A percentile compares a stretch with the other conserved stretches of the same genome.
Conservation (phyloP, 1,284 basidiomycete species). For the Ceratobasidium sp. region DNA sequence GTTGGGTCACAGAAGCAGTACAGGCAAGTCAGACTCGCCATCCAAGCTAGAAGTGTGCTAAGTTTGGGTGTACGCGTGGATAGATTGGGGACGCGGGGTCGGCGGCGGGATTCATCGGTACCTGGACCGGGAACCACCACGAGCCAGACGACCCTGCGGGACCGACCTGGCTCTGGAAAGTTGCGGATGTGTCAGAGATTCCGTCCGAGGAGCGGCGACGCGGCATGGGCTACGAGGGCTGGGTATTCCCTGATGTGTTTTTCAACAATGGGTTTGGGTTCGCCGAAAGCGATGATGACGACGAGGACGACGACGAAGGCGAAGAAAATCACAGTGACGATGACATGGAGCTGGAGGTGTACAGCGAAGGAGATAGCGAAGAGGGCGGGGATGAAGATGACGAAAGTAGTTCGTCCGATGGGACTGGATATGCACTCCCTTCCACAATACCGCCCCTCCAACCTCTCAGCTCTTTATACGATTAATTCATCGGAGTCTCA, state of each 20-base stretch:
- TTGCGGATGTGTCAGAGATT: slow-evolving; percentile 41
- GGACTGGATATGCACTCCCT: background rate
- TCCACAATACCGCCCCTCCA: background rate
- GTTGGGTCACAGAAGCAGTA: slow-evolving; percentile 66
- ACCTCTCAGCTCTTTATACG: slow-evolving; percentile 15
- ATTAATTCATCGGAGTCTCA: background rate
- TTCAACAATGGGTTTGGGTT: background rate
- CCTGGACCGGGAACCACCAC: slow-evolving; percentile 60
- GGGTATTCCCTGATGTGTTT: slow-evolving; percentile 9
- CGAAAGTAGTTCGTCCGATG: background rate
- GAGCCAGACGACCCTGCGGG: slow-evolving; percentile 55
- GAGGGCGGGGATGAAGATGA: slow-evolving; percentile 1
- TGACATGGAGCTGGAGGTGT: background rate
- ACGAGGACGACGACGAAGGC: slow-evolving; percentile 4
- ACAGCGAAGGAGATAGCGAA: background rate
- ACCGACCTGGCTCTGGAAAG: slow-evolving; percentile 51
- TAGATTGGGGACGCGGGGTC: slow-evolving; percentile 39
- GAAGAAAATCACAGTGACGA: background rate
- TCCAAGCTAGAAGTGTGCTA: slow-evolving; percentile 13
- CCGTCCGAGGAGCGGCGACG: background rate
- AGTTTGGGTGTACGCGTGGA: background rate
- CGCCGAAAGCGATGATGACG: background rate
- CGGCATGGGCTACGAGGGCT: background rate
- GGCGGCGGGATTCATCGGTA: slow-evolving; percentile 39
- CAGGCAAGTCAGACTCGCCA: slow-evolving; percentile 31